Conservation (phyloP, 1,139 yeast genomes). For the Saccharomyces hybrid region DNA sequence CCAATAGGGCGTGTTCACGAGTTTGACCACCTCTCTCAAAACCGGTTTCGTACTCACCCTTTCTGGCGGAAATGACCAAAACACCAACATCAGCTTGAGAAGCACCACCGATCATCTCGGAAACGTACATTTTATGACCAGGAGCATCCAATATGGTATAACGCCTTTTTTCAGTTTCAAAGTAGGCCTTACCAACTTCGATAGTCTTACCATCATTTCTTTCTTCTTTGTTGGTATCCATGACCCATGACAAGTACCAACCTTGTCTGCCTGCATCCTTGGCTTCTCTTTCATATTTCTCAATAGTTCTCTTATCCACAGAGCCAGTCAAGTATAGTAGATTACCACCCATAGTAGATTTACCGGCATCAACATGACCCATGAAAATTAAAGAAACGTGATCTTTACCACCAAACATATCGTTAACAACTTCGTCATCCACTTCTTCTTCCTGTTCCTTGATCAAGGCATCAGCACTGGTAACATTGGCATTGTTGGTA, state of each 20-base stretch:
- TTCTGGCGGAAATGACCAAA: slow-evolving; percentile 85
- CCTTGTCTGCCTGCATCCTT: slow-evolving; percentile 99
- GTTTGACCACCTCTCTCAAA: slow-evolving; percentile 91
- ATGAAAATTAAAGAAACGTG: slow-evolving; percentile 93
- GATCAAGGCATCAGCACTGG: slow-evolving; percentile 39
- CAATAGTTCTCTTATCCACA: slow-evolving; percentile 98
- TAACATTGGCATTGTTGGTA: slow-evolving; percentile 13
- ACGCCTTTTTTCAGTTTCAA: slow-evolving; percentile 96
- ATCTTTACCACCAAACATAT: slow-evolving; percentile 94
- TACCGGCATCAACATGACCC: slow-evolving; percentile 99
- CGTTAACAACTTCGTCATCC: slow-evolving; percentile 82
- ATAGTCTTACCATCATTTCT: slow-evolving; percentile 98
- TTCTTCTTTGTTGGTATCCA: slow-evolving; percentile 99
- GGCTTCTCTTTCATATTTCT: slow-evolving; percentile 96
- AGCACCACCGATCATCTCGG: slow-evolving; percentile 99
- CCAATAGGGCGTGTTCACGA: slow-evolving; percentile 87
- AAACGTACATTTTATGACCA: slow-evolving; percentile 97
- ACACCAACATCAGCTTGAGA: slow-evolving; percentile 95
- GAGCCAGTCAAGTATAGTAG: slow-evolving; percentile 87
- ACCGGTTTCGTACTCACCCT: slow-evolving; percentile 94
- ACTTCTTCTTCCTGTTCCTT: slow-evolving; percentile 80
- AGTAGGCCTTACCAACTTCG: slow-evolving; percentile 96
- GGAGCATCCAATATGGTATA: slow-evolving; percentile 98
- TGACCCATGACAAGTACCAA: slow-evolving; percentile 98
- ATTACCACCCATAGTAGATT: slow-evolving; percentile 99